phyloP scores from a whole-genome alignment of 2,329 filamentous ascomycete genomes.

The Talaromyces sp. region DNA sequence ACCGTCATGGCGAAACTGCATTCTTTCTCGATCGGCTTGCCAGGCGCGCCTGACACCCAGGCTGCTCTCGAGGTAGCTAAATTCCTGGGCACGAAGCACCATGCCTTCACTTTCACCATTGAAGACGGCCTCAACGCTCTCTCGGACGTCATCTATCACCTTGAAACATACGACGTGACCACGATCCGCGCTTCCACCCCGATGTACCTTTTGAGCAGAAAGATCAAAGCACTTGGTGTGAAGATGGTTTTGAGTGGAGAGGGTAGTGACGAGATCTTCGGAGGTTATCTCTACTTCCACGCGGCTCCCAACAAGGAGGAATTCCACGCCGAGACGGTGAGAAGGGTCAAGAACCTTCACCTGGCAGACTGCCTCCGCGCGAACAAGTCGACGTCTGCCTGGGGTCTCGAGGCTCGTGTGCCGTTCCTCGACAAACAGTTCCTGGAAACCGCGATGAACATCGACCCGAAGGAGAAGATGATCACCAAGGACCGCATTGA shows the following conservation, averaged over 20 bases:
- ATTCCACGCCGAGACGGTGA: slow-evolving; percentile 94
- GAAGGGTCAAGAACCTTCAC: slow-evolving; percentile 93
- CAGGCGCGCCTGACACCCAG: slow-evolving; percentile 84
- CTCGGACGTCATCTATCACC: slow-evolving; percentile 95
- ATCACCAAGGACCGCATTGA: slow-evolving; percentile 85
- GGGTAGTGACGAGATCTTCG: slow-evolving; percentile 96
- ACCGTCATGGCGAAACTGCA: slow-evolving; percentile 92
- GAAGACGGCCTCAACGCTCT: slow-evolving; percentile 96
- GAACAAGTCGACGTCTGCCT: slow-evolving; percentile 98
- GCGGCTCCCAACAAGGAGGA: slow-evolving; percentile 81
- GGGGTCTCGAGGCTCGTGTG: slow-evolving; percentile 95
- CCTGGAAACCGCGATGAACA: slow-evolving; percentile 85
- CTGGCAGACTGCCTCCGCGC: slow-evolving; percentile 92
- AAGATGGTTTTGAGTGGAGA: slow-evolving; percentile 99
- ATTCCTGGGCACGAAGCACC: slow-evolving; percentile 95
- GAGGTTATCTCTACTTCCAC: slow-evolving; percentile 98
- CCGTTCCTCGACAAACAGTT: slow-evolving; percentile 98
- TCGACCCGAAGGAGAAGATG: slow-evolving; percentile 93
- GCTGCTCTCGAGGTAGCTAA: slow-evolving; percentile 90
- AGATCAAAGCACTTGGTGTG: slow-evolving; percentile 99
- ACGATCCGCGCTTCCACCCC: slow-evolving; percentile 97
- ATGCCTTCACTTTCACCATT: slow-evolving; percentile 96
- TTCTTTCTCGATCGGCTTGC: slow-evolving; percentile 97
- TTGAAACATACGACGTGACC: slow-evolving; percentile 96
- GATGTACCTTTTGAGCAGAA: slow-evolving; percentile 95